Evolutionary conservation across 176 grass and related monocot species (phyloP), one percentile per base, ranked within the genome.

Genomic region (Rhynchospora tenuis): DNA sequence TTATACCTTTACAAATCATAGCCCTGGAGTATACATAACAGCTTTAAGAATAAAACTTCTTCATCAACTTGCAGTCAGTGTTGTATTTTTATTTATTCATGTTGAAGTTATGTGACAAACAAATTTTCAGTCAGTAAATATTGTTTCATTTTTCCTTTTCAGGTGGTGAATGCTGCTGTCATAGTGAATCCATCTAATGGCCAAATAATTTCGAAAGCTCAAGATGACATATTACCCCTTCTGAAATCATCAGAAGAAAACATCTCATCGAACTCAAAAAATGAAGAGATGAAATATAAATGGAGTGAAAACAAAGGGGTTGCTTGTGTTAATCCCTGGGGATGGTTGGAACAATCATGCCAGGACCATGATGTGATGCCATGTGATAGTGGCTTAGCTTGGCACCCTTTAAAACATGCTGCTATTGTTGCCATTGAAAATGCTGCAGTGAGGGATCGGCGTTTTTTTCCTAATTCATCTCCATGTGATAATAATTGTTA

Each of bases 401-500:
- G 95, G 95, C 92, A 98, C 90, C 95, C 95, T 72, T 66, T 98
- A 28, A 88, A 50, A 73, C 92, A 98, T 87, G 95, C 95, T 56
- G 86, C 91, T 65, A 59, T 95, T 56, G 89, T 90, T 98, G 92
- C 92, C 12, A 98, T 95, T 89, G 92, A 93, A 85, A 98, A 86
- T 79, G 89, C 95, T 6, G 86, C 91, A 23, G 74, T 23, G 45
- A 94, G 92, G 84, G 95, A 98, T 89, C 86, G 84, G 79, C 27
- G 57, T 45, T 1, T 88, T 59, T 98, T 89, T 52, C 88, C 86
- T 86, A 68, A 86, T 84, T 75, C 78, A 59, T 73, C 19, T 60
- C 73, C 57, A 28, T 86, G 72, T 43, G 45, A 54, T 44, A 80
- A n/a, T 8, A 45, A 89, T 87, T 77, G 73, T 43, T 61, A 67